Evolutionary conservation across 495 filamentous ascomycete genomes (phyloP), one percentile per base, ranked within the genome.

Genomic region (Hypoxylon subgilvum): DNA sequence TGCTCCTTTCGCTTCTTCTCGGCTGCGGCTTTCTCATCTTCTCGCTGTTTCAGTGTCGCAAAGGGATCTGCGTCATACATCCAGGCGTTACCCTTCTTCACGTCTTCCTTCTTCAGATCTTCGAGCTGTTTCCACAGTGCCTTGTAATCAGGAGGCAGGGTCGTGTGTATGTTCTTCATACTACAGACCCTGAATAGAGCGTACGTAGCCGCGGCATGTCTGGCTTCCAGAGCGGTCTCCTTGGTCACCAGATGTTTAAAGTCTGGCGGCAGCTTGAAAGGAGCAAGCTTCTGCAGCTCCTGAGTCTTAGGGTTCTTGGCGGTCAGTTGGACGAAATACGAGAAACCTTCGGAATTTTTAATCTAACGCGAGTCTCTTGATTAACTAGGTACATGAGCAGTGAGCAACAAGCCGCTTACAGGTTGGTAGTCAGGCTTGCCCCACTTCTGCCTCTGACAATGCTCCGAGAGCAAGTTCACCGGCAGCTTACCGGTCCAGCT

Each of bases 401-500:
- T 63, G 19, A 57, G 46, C 52, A 45, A 57, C 47, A 57, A 48
- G 63, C 54, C 46, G 50, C 63, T 70, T 60, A 62, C 71, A 49
- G 55, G 91, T 62, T 83, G 84, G 72, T 95, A 98, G 66, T 96
- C 92, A 1, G 93, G 94, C 66, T 87, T 94, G 58, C 89, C 87
- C 94, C 94, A 98, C 67, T 89, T 90, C 73, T 93, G 88, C 74
- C 92, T 92, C 71, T 96, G 91, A 66, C 90, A 95, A 76, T 96
- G 90, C 79, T 98, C 94, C 13, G 88, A 87, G 49, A 98, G 85
- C 68, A 98, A 79, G 68, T 92, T 94, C 45, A 96, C 88, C 2
- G 94, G 94, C 30, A 98, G 74, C 70, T 98, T 98, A 28, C 94
- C 94, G 0, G 94, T 98, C 95, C 95, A 98, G 68, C 91, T 96